Conservation (phyloP, 257 asterid genomes). For the Lycium barbarum region DNA sequence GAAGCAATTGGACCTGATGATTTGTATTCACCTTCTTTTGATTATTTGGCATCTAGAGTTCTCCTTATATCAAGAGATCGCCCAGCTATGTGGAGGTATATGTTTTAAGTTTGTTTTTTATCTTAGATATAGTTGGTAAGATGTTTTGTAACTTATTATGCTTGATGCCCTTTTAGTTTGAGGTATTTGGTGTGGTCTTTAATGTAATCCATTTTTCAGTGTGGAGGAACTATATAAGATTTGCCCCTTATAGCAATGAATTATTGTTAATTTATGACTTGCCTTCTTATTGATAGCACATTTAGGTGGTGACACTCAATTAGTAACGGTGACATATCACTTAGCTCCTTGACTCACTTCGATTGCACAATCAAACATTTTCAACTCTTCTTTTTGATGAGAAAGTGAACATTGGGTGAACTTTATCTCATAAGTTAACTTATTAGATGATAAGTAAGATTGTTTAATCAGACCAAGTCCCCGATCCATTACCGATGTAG, state of each 20-base stretch:
- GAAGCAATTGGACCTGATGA: conserved; percentile 78
- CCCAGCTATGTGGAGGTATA: conserved; percentile 81
- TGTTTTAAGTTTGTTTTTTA: conserved; percentile 38
- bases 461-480: not conserved
- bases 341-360: not conserved
- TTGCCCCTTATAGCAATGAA: conserved; percentile 23
- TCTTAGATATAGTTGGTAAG: conserved; percentile 8
- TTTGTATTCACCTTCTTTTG: conserved; percentile 81
- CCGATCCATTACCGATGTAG: too few species aligned
- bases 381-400: not conserved
- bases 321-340: not conserved
- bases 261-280: not conserved
- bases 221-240: not conserved
- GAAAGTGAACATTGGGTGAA: not conserved
- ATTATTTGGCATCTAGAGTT: conserved; percentile 67
- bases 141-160: conserved; percentile 21
- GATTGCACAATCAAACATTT: not conserved
- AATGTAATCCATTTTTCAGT: not conserved
- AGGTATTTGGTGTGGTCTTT: not conserved
- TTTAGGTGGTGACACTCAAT: not conserved
- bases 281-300: not conserved
- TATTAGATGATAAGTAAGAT: too few species aligned
- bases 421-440: too few species aligned
- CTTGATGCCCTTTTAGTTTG: conserved; percentile 22
- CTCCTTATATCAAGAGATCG: conserved; percentile 88